Conservation (phyloP, 78 protist genomes). For the Dictyostelium firmibasis region DNA sequence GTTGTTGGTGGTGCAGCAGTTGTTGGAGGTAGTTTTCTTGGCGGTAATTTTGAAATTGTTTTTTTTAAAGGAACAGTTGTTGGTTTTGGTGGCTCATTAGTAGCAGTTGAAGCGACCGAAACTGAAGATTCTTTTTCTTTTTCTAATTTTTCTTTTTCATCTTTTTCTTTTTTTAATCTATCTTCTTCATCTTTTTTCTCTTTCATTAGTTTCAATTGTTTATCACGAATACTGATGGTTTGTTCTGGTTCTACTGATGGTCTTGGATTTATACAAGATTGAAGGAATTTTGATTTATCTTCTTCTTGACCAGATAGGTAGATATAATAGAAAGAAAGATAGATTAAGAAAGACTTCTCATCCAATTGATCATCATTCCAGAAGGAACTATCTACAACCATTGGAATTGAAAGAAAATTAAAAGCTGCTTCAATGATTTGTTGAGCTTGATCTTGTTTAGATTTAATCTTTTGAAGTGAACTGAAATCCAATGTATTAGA, state of each 20-base stretch:
- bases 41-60: background rate
- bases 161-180: background rate
- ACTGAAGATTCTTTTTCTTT: background rate
- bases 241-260: background rate
- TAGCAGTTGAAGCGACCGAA: background rate
- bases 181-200: constrained; percentile 27
- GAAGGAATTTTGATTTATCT: background rate
- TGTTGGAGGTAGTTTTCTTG: constrained; percentile 25
- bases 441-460: constrained; percentile 31
- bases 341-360: constrained; percentile 37
- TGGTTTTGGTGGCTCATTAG: background rate
- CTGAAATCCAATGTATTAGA: background rate
- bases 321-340: constrained; percentile 40
- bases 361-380: constrained; percentile 42
- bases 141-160: background rate
- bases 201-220: constrained; percentile 9
- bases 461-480: background rate
- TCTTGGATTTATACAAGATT: background rate
- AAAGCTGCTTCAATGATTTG: constrained; percentile 15
- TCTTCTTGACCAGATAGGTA: background rate
- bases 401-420: constrained; percentile 6
- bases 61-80: background rate
- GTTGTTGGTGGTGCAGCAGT: background rate
- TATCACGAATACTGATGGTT: constrained; percentile 13
- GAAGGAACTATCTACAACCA: background rate